Evolutionary conservation across 768 basidiomycete species (phyloP), one percentile per base, ranked within the genome.

Genomic region (Ephemerocybe angulata): DNA sequence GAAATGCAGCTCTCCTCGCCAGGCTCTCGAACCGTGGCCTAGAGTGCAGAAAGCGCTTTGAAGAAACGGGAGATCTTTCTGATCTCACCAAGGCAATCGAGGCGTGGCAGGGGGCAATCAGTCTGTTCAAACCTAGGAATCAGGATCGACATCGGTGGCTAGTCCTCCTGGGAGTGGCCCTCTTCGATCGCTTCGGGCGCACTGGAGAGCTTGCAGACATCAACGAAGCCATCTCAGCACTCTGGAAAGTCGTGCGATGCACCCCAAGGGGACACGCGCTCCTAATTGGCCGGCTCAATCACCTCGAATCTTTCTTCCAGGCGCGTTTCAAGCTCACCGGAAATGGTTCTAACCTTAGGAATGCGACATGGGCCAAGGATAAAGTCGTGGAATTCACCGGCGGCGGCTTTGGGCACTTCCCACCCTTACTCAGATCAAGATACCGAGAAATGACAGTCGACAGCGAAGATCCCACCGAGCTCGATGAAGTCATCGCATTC

Each of bases 171-270:
- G 25, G 21, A 54, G 63, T 10, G 62, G 62, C 8, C 49, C 42
- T 31, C 58, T 51, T 1, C 57, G 73, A 13, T 41, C 28, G 2
- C 49, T 19, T 24, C 67, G 67, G 15, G 25, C 59, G 31, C n/a
- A 57, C 53, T 4, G 52, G 67, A 38, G 56, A 66, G 27, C 43
- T 54, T 13, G 37, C 50, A 4, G 68, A 70, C 42, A 55, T 73
- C 21, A 55, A 65, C 19, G 62, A 67, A 40, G 61, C 62, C 15
- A 55, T 74, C 42, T 22, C 46, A 13, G 52, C 50, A 15, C 47
- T 30, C 27, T 54, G 56, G 54, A 55, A 58, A 28, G 51, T 60
- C 17, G 54, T 70, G 19, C 46, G 59, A n/a, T 44, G 67, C 24
- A 58, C 58, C 28, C 56, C 63, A 21, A 52, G 61, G 22, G 61